A percentile compares a stretch with the other conserved stretches of the same genome.
Conservation (phyloP, 768 basidiomycete genomes). For the Porphyrellus cyaneotinctus region DNA sequence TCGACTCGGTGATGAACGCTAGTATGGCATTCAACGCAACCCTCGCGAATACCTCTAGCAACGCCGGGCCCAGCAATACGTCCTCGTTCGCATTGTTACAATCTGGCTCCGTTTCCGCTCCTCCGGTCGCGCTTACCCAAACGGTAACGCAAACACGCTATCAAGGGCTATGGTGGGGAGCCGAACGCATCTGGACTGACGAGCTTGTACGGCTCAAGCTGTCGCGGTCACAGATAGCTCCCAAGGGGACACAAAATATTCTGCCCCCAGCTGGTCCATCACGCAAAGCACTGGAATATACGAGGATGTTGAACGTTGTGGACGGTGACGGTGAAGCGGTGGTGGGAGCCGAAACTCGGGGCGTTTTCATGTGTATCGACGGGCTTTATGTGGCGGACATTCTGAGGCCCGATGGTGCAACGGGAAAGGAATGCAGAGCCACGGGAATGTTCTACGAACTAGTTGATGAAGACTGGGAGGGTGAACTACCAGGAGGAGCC, state of each 20-base stretch:
- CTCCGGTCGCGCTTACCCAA: constrained; percentile 24
- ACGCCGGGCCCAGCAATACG: constrained; percentile 7
- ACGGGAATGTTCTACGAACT: constrained; percentile 76
- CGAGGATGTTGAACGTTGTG: constrained; percentile 10
- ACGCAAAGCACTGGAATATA: constrained; percentile 28
- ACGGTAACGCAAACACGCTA: constrained; percentile 52
- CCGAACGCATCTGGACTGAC: constrained; percentile 82
- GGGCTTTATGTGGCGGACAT: constrained; percentile 62
- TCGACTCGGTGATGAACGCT: constrained; percentile 44
- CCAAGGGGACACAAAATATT: constrained; percentile 57
- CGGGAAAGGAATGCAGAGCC: constrained; percentile 57
- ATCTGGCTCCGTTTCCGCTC: constrained; percentile 11
- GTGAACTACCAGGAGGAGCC: constrained; percentile 26
- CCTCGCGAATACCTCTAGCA: constrained; percentile 12
- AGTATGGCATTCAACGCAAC: constrained; percentile 42
- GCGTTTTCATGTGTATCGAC: constrained; percentile 69
- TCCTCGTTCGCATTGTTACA: neutral
- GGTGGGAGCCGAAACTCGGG: constrained; percentile 38
- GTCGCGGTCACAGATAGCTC: constrained; percentile 62
- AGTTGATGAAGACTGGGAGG: constrained; percentile 68
- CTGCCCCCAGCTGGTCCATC: constrained; percentile 58
- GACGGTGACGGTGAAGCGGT: constrained; percentile 5
- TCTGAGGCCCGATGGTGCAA: constrained; percentile 36
- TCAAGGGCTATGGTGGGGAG: constrained; percentile 88
- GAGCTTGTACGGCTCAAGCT: constrained; percentile 80